Evolutionary conservation across 345 rosid genomes (phyloP).

Genomic region (Barbarea vulgaris): DNA sequence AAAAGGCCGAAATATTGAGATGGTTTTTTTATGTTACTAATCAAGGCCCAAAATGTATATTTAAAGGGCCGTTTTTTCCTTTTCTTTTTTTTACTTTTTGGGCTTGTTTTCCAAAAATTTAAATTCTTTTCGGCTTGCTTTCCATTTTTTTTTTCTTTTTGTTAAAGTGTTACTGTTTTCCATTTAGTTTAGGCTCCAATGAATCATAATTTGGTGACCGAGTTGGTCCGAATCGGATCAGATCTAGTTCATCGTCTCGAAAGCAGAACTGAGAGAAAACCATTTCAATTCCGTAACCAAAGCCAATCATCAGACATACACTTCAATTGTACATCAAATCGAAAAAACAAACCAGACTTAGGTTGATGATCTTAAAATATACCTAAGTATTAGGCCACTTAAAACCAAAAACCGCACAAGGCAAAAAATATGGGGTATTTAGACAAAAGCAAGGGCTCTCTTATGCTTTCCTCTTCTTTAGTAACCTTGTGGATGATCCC

Average conservation of each 20-base stretch:
- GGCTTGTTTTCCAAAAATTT: background rate
- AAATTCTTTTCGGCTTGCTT: background rate
- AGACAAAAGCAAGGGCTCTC: background rate
- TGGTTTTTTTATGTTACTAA: conserved; percentile 3
- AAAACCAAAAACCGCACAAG: background rate
- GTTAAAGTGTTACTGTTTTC: background rate
- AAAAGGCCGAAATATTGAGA: background rate
- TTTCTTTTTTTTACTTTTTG: background rate
- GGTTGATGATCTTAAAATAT: background rate
- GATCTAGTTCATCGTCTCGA: background rate
- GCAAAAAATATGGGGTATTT: background rate
- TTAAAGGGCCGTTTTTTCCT: background rate
- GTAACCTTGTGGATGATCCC: conserved; percentile 13
- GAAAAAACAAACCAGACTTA: background rate
- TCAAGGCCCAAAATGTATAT: background rate
- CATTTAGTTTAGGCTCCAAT: background rate
- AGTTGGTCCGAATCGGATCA: background rate
- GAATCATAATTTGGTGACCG: background rate
- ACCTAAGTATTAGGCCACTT: background rate
- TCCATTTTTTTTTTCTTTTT: background rate
- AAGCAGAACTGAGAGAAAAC: background rate
- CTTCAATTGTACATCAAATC: background rate
- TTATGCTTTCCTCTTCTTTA: conserved; percentile 14
- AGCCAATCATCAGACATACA: background rate
- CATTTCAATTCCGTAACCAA: background rate